Evolutionary conservation across 768 basidiomycete species (phyloP).

Genomic region (Boletus huronensis): DNA sequence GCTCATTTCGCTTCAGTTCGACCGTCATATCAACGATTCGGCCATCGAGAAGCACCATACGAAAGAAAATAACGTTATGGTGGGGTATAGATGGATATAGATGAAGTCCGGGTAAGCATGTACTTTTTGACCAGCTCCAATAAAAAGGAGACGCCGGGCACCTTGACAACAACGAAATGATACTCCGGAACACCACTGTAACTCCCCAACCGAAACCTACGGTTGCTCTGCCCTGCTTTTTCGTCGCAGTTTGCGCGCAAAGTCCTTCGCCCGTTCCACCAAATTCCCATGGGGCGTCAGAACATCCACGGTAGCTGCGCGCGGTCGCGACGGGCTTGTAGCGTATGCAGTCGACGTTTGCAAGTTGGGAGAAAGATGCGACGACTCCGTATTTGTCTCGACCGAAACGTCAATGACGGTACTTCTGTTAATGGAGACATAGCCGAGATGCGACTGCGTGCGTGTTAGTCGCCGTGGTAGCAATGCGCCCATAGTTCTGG

Average conservation of each 20-base stretch:
- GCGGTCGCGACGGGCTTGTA: conserved; percentile 30
- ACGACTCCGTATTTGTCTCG: conserved; percentile 35
- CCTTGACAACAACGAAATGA: conserved; percentile 29
- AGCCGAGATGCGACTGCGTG: conserved; percentile 38
- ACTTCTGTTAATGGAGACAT: conserved; percentile 28
- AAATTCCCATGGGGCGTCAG: conserved; percentile 26
- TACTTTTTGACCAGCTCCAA: conserved; percentile 9
- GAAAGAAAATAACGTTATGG: conserved; percentile 6
- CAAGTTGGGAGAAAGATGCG: conserved; percentile 1
- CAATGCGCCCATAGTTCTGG: conserved; percentile 40
- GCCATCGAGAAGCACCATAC: conserved; percentile 11
- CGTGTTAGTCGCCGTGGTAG: conserved; percentile 47
- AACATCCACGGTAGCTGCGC: conserved; percentile 35
- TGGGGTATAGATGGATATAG: conserved; percentile 27
- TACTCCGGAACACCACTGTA: conserved; percentile 18
- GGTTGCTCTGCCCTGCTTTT: conserved; percentile 30
- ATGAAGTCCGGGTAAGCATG: conserved; percentile 17
- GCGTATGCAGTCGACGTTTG: conserved; percentile 20
- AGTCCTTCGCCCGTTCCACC: conserved; percentile 37
- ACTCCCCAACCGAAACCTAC: conserved; percentile 10
- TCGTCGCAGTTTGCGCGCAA: conserved; percentile 43
- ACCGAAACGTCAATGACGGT: conserved; percentile 48
- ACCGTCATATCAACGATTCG: conserved; percentile 15
- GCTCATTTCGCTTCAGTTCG: conserved; percentile 20
- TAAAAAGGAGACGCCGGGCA: conserved; percentile 16